A percentile compares a stretch with the other conserved stretches of the same genome.
Conservation (phyloP, 495 filamentous ascomycete genomes). For the Daldinia caldariorum region DNA sequence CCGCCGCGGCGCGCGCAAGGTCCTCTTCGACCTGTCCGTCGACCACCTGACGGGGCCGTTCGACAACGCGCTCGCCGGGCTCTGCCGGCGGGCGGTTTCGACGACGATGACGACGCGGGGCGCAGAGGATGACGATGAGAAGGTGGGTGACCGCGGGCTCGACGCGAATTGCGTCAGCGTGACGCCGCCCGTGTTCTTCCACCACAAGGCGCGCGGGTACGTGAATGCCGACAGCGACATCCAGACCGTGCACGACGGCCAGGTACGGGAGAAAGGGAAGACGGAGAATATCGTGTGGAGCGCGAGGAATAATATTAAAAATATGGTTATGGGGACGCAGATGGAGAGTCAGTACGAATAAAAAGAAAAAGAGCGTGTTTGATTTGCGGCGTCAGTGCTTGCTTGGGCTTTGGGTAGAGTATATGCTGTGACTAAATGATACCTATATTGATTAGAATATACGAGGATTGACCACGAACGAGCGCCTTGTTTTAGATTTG, state of each 20-base stretch:
- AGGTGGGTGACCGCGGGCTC: conserved; percentile 32
- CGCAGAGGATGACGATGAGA: conserved; percentile 3
- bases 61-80: conserved; percentile 60
- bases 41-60: conserved; percentile 54
- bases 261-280: conserved; percentile 50
- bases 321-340: conserved; percentile 34
- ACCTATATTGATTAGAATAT: background rate
- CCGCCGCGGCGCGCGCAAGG: conserved; percentile 60
- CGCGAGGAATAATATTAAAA: conserved; percentile 56
- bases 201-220: conserved; percentile 55
- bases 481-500: background rate
- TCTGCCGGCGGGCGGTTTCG: conserved; percentile 51
- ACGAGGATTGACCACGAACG: background rate
- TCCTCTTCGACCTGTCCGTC: conserved; percentile 60
- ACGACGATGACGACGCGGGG: conserved; percentile 23
- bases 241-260: conserved; percentile 34
- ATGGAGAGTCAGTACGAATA: conserved; percentile 42
- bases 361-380: background rate
- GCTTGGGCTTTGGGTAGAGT: background rate
- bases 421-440: background rate
- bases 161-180: conserved; percentile 56
- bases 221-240: conserved; percentile 59
- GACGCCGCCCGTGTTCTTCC: conserved; percentile 59
- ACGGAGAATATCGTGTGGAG: conserved; percentile 62
- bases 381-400: too few species aligned